These are phyloP conservation scores for Microglena sp. DNA, from an alignment of 139 green algal genomes.

Conservation along the genomic window DNA sequence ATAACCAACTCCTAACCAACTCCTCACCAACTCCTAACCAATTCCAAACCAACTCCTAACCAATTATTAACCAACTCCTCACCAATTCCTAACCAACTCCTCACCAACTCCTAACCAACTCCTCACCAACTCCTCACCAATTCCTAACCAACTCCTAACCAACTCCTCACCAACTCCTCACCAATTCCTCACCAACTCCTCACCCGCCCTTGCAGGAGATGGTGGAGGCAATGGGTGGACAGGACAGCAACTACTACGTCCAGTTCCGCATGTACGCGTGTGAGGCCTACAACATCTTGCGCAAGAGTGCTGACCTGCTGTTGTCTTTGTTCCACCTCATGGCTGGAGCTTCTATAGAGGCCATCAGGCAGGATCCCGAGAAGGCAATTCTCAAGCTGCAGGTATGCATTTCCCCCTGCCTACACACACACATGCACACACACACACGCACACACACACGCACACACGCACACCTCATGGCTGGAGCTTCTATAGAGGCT, in stretches of 20 bases:
- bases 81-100: too few species aligned
- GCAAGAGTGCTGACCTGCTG: conserved; percentile 85
- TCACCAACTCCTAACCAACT: too few species aligned
- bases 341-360: conserved; percentile 75
- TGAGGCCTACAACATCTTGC: conserved; percentile 98
- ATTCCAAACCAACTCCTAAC: too few species aligned
- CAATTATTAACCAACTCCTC: too few species aligned
- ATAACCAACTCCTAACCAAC: too few species aligned
- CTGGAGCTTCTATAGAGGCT: conserved; percentile 71
- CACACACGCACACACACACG: too few species aligned
- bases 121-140: too few species aligned
- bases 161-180: neutral
- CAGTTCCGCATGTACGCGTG: conserved; percentile 64
- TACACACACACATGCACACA: too few species aligned
- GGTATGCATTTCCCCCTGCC: too few species aligned
- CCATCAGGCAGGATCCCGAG: conserved; percentile 71
- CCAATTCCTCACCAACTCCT: neutral
- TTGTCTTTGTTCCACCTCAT: conserved; percentile 93
- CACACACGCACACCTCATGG: conserved; percentile 72
- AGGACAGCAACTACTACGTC: conserved; percentile 64
- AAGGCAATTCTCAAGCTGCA: conserved; percentile 88
- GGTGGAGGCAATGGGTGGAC: conserved; percentile 91
- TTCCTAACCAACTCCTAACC: too few species aligned
- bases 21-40: too few species aligned
- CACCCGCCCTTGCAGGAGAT: conserved; percentile 45